These are phyloP conservation scores for Coemansia sp. DNA, from an alignment of 192 early-diverging fungal species.

Conservation along the genomic window DNA sequence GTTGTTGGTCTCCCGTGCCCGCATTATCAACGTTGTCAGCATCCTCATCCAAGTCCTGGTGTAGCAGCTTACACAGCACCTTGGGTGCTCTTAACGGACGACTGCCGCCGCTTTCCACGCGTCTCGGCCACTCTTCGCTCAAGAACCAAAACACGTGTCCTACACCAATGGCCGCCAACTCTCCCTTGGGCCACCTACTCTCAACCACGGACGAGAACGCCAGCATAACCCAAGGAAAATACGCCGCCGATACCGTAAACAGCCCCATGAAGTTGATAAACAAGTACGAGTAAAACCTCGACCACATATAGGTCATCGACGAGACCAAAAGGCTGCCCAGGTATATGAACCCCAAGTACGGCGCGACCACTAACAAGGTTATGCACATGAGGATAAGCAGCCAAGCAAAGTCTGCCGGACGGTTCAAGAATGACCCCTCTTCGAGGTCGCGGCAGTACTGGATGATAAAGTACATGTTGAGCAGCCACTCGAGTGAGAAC, in stretches of 20 bases:
- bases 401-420: slow-evolving; percentile 94
- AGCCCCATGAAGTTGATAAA: slow-evolving; percentile 88
- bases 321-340: slow-evolving; percentile 81
- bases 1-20: neutral
- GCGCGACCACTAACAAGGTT: slow-evolving; percentile 53
- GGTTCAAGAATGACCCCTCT: slow-evolving; percentile 86
- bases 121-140: slow-evolving; percentile 89
- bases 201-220: slow-evolving; percentile 82
- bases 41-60: slow-evolving; percentile 26
- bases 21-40: neutral
- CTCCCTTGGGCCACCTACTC: slow-evolving; percentile 70
- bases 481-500: slow-evolving; percentile 87
- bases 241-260: slow-evolving; percentile 89
- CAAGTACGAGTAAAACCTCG: slow-evolving; percentile 89
- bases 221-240: slow-evolving; percentile 88
- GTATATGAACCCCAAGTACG: slow-evolving; percentile 65
- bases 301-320: slow-evolving; percentile 94
- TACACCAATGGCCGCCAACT: slow-evolving; percentile 81
- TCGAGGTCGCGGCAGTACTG: slow-evolving; percentile 92
- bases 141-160: slow-evolving; percentile 97
- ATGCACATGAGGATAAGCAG: slow-evolving; percentile 71
- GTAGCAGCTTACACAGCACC: slow-evolving; percentile 32
- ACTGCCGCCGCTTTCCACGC: slow-evolving; percentile 58
- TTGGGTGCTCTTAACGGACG: slow-evolving; percentile 28
- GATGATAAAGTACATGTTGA: slow-evolving; percentile 90